Evolutionary conservation across 2,329 filamentous ascomycete genomes (phyloP).

Genomic region (Cladobotryum protrusum): DNA sequence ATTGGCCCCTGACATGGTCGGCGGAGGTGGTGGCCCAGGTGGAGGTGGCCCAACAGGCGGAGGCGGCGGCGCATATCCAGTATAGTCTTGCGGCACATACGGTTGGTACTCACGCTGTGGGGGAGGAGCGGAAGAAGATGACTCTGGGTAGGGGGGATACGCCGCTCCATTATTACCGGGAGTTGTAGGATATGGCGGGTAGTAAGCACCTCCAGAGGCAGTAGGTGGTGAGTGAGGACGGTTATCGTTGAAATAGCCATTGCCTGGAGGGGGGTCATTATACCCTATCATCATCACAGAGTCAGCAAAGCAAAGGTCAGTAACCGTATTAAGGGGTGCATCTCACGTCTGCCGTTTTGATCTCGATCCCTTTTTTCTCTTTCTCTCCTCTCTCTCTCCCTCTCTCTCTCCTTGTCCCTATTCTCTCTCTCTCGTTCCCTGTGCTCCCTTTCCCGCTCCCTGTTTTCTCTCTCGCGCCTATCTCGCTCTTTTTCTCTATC

Average conservation of each 20-base stretch:
- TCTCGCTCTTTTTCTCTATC: constrained; percentile 24
- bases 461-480: constrained; percentile 12
- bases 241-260: constrained; percentile 28
- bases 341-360: constrained; percentile 20
- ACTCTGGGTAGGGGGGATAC: constrained; percentile 27
- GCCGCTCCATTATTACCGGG: constrained; percentile 18
- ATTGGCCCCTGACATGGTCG: constrained; percentile 7
- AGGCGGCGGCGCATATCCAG: constrained; percentile 34
- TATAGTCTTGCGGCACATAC: constrained; percentile 39
- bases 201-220: constrained; percentile 47
- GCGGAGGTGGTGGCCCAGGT: constrained; percentile 17
- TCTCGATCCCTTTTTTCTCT: constrained; percentile 5
- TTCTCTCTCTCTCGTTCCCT: constrained; percentile 37
- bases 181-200: constrained; percentile 35
- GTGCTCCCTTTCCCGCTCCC: constrained; percentile 47
- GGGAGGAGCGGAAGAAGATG: constrained; percentile 19
- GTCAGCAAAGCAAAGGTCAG: constrained; percentile 5
- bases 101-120: constrained; percentile 30
- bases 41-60: constrained; percentile 26
- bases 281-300: constrained; percentile 1
- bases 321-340: constrained; percentile 7
- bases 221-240: constrained; percentile 42
- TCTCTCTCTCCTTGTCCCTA: constrained; percentile 28
- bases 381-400: constrained; percentile 12
- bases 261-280: constrained; percentile 3